Percentiles rank a stretch among this genome's conserved stretches.
phyloP scores from a whole-genome alignment of 805 yeast species.

The Yarrowia osloensis region DNA sequence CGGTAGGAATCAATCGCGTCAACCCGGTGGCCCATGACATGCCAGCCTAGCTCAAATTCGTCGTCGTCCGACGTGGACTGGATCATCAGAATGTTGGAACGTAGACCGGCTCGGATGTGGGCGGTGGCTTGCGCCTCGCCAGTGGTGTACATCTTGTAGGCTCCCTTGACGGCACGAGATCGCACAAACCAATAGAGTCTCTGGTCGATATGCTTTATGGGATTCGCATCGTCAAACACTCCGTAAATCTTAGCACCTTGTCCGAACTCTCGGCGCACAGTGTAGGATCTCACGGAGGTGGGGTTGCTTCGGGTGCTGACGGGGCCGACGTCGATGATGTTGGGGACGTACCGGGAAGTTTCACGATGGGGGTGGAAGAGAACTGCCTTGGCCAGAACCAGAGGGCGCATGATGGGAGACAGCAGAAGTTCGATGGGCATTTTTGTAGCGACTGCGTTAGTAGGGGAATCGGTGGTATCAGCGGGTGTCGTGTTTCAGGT shows the following conservation, averaged over 20 bases:
- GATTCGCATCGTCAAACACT: constrained; percentile 52
- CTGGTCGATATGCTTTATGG: constrained; percentile 39
- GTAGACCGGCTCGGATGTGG: constrained; percentile 58
- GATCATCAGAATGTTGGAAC: constrained; percentile 59
- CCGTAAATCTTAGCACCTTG: constrained; percentile 60
- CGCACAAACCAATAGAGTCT: constrained; percentile 56
- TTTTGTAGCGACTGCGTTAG: constrained; percentile 30
- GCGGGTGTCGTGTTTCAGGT: background rate
- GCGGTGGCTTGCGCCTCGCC: constrained; percentile 62
- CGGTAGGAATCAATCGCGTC: constrained; percentile 64
- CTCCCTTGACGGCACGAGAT: constrained; percentile 69
- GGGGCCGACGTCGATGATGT: constrained; percentile 49
- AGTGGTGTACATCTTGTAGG: constrained; percentile 58
- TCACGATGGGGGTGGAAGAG: constrained; percentile 59
- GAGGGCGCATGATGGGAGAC: constrained; percentile 62
- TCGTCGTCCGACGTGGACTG: constrained; percentile 50
- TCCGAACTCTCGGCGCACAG: constrained; percentile 59
- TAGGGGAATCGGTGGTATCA: background rate
- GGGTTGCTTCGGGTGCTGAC: constrained; percentile 33
- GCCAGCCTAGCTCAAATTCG: constrained; percentile 64
- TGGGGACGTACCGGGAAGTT: constrained; percentile 59
- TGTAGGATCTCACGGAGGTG: constrained; percentile 46
- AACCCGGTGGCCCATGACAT: constrained; percentile 57
- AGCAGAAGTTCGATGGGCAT: constrained; percentile 65
- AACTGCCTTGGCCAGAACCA: constrained; percentile 56